Evolutionary conservation across 2,329 filamentous ascomycete species (phyloP).

Genomic region (Coleophoma cylindrospora): DNA sequence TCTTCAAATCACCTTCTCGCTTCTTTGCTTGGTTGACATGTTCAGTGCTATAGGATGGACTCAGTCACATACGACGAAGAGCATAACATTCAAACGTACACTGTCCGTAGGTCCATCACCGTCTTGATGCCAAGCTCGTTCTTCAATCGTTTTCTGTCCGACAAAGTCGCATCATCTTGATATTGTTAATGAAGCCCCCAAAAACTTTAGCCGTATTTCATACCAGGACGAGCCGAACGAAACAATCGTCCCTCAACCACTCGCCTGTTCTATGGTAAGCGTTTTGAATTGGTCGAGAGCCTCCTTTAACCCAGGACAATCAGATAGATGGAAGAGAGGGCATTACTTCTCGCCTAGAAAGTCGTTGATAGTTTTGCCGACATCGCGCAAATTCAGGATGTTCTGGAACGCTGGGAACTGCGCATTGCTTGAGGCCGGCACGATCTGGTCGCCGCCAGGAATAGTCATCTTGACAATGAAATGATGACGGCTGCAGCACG

Average conservation of each 20-base stretch:
- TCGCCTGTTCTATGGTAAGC: constrained; percentile 24
- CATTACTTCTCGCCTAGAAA: constrained; percentile 49
- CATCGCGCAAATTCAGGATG: constrained; percentile 74
- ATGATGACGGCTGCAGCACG: no score
- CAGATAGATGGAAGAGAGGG: constrained; percentile 1
- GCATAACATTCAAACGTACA: constrained; percentile 38
- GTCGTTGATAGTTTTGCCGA: constrained; percentile 61
- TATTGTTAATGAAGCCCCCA: background rate
- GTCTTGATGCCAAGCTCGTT: constrained; percentile 61
- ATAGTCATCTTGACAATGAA: no score
- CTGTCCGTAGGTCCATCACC: constrained; percentile 75
- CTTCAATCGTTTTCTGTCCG: constrained; percentile 56
- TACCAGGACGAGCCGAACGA: constrained; percentile 60
- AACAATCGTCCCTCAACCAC: constrained; percentile 61
- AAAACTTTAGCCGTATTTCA: constrained; percentile 8
- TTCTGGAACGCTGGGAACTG: constrained; percentile 37
- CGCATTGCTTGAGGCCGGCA: no score
- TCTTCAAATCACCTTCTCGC: constrained; percentile 40
- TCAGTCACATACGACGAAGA: background rate
- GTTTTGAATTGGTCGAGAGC: background rate
- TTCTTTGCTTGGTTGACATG: constrained; percentile 64
- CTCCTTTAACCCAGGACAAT: background rate
- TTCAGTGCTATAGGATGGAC: constrained; percentile 54
- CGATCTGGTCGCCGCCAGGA: no score
- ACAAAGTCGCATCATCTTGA: constrained; percentile 62